Evolutionary conservation across 1,284 basidiomycete genomes (phyloP), one percentile per base, ranked within the genome.

Genomic region (Apiotrichum akiyoshidainum): DNA sequence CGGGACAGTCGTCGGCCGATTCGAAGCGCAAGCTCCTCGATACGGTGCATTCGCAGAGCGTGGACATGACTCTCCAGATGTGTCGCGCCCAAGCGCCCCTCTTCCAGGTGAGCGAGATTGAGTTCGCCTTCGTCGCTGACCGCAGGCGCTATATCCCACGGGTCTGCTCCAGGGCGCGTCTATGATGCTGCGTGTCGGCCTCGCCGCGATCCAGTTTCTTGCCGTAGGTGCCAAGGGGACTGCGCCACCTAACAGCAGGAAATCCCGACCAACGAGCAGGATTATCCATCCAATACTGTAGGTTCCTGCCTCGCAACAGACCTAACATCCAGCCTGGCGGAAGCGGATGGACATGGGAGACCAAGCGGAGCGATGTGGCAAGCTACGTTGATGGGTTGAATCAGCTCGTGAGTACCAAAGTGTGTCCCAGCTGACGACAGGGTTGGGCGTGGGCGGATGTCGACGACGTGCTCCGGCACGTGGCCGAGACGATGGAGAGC

Each of bases 211-310:
- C 1, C 66, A 70, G 54, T 65, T 74, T 31, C 54, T 74, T 9
- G 45, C 54, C 55, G 68, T 68, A 41, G 60, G 71, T 12, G 68
- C 2, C 68, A 68, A 54, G 67, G 65, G 1, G 17, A 34, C 21
- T 17, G 1, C 5, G 14, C 33, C 6, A 17, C 35, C 46, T 48
- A 16, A 48, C 33, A 8, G 6, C 34, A 53, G 65, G 68, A 69
- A 39, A 62, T 74, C 2, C 72, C 72, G 1, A 67, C 64, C n/a
- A 68, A 69, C 40, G 72, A 74, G 52, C 72, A 74, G 45, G 71
- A 71, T 0, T 74, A 74, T 50, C 71, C 72, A 2, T 41, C 40
- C 40, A 50, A 65, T 48, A 70, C 72, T 26, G 69, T 71, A 40
- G 7, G 34, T 50, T 6, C n/a, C 34, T 2, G 11, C 4, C n/a